A percentile compares a stretch with the other conserved stretches of the same genome.
Conservation (phyloP, 169 alveolate species). For the Eimeria praecox region DNA sequence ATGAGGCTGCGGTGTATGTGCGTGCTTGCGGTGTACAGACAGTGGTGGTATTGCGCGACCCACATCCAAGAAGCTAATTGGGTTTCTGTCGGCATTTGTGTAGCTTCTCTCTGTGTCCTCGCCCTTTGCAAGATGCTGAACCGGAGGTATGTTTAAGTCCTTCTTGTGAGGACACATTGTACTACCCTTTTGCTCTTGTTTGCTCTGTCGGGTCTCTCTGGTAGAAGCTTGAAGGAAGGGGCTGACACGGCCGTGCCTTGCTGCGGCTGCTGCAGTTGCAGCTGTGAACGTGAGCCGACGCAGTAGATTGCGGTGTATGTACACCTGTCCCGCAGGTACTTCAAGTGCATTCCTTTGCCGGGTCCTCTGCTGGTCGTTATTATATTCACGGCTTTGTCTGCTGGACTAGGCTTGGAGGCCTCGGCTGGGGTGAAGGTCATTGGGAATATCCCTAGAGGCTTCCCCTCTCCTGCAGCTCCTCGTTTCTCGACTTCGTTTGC, state of each 20-base stretch:
- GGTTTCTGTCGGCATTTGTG: constrained; percentile 74
- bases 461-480: constrained; percentile 76
- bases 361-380: constrained; percentile 75
- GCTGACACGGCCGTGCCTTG: neutral
- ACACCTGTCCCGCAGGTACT: constrained; percentile 72
- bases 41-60: constrained; percentile 82
- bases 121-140: constrained; percentile 68
- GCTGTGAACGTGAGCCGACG: neutral
- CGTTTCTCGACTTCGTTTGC: constrained; percentile 66
- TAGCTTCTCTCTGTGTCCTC: constrained; percentile 55
- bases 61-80: constrained; percentile 73
- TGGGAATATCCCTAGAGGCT: constrained; percentile 80
- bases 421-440: constrained; percentile 51
- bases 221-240: neutral
- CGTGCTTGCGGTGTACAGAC: constrained; percentile 68
- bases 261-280: neutral
- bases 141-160: neutral
- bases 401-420: constrained; percentile 32
- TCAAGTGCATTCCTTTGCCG: constrained; percentile 76
- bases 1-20: neutral
- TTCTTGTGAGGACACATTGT: too few relatives aligned
- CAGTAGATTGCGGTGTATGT: neutral
- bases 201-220: neutral
- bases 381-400: constrained; percentile 71
- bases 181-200: neutral